Evolutionary conservation across 2,329 filamentous ascomycete species (phyloP).

Genomic region (Phoma sp.): DNA sequence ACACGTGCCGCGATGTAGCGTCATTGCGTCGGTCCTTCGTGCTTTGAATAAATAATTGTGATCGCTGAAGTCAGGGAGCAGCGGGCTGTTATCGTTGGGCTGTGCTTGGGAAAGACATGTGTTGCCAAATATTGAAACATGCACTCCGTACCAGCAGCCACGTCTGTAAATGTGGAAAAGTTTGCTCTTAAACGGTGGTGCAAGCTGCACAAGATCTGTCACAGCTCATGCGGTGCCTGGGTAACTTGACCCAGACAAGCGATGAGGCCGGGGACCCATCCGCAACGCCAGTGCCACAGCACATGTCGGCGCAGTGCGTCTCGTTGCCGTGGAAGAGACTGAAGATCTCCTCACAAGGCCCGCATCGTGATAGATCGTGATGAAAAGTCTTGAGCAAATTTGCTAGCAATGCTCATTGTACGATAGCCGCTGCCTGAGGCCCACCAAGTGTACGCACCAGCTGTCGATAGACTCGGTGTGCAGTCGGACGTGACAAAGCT

Average conservation of each 20-base stretch:
- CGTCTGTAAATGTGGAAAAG: constrained; percentile 32
- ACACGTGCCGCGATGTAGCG: constrained; percentile 22
- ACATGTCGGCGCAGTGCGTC: constrained; percentile 10
- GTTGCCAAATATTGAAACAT: constrained; percentile 36
- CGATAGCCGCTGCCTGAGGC: constrained; percentile 14
- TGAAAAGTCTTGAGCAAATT: constrained; percentile 33
- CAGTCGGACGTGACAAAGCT: constrained; percentile 26
- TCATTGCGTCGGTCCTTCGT: constrained; percentile 28
- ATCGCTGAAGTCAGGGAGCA: constrained; percentile 20
- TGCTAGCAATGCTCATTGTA: constrained; percentile 21
- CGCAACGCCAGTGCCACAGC: constrained; percentile 16
- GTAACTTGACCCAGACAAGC: constrained; percentile 12
- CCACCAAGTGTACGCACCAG: constrained; percentile 23
- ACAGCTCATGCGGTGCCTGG: constrained; percentile 16
- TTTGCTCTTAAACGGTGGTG: constrained; percentile 37
- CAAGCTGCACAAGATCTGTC: constrained; percentile 35
- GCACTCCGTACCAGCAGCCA: constrained; percentile 31
- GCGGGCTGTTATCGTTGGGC: constrained; percentile 13
- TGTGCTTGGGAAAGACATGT: constrained; percentile 19
- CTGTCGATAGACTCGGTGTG: constrained; percentile 26
- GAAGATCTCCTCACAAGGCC: constrained; percentile 13
- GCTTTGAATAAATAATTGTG: constrained; percentile 23
- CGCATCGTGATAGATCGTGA: constrained; percentile 25
- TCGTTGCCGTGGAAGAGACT: constrained; percentile 13
- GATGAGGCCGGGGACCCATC: constrained; percentile 18